Evolutionary conservation across 169 alveolate species (phyloP), one percentile per base, ranked within the genome.

Genomic region (Eimeria necatrix): DNA sequence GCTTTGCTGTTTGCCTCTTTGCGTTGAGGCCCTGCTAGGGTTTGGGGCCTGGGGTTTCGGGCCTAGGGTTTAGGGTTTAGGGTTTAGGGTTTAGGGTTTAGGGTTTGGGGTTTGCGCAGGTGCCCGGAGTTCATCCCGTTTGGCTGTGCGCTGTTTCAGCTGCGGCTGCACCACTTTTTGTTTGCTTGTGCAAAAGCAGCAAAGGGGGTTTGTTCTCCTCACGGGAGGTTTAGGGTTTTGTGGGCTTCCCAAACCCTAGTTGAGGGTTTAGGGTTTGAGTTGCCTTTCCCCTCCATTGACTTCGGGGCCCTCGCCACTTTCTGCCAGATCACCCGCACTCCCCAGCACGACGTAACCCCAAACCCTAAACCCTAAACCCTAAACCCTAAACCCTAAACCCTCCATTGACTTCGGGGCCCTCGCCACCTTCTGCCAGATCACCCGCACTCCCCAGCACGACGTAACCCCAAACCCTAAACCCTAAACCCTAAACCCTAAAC

Each of bases 401-500:
- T 61, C 12, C 73, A 61, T 71, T 14, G 81, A 71, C 26, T 71
- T 71, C 24, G 81, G 49, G 12, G 46, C 81, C 4, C 81, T 71
- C 51, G 81, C 81, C 26, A 71, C 81, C 26, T 71, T 71, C 81
- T 71, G 81, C 81, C 81, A 71, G 24, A 71, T 71, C 81, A 71
- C 51, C 73, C 73, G n/a, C 14, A 61, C 12, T 16, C 73, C 73
- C 61, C 12, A 53, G 61, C 6, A 71, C 9, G 61, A 8, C 61
- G 6, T 8, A 53, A 53, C 61, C 61, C 61, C 12, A 53, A 53
- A 53, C 61, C 61, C 61, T 53, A 53, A 12, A 61, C 73, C 73
- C 61, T 53, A 53, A 53, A 53, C 61, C 61, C 61, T 53, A 53
- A 53, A 53, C 61, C 61, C 61, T 53, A 53, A n/a, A n/a, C n/a